Conservation (phyloP, 225 moss, liverwort and hornwort genomes). For the Straminergon stramineum region DNA sequence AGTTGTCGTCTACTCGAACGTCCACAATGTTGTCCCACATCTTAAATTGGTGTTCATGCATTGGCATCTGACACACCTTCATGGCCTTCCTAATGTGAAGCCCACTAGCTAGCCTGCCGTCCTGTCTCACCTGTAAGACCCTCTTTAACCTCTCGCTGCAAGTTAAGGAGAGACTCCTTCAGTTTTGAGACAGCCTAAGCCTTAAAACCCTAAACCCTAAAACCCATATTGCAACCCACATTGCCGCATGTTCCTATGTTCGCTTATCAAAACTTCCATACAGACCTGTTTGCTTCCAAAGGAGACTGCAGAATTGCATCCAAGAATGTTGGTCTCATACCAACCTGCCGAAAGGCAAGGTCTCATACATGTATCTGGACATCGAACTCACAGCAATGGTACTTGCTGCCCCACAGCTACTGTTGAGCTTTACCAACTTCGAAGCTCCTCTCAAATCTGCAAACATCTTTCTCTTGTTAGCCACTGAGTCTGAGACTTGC, state of each 20-base stretch:
- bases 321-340: not conserved
- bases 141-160: not conserved
- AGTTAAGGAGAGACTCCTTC: not conserved
- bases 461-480: not conserved
- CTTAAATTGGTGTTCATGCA: not conserved
- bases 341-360: not conserved
- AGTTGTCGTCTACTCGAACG: not conserved
- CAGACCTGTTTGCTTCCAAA: not conserved
- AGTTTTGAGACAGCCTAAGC: not conserved
- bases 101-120: not conserved
- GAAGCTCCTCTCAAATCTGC: not conserved
- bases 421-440: not conserved
- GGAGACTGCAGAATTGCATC: not conserved
- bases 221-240: not conserved
- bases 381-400: not conserved
- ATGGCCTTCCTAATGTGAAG: not conserved
- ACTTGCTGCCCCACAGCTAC: not conserved
- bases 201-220: not conserved
- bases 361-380: not conserved
- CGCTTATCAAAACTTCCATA: not conserved
- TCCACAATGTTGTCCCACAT: not conserved
- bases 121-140: not conserved
- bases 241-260: not conserved
- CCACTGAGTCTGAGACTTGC: not conserved
- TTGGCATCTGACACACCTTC: not conserved